Evolutionary conservation across 805 yeast genomes (phyloP).

Genomic region (Wickerhamiella shivajii): DNA sequence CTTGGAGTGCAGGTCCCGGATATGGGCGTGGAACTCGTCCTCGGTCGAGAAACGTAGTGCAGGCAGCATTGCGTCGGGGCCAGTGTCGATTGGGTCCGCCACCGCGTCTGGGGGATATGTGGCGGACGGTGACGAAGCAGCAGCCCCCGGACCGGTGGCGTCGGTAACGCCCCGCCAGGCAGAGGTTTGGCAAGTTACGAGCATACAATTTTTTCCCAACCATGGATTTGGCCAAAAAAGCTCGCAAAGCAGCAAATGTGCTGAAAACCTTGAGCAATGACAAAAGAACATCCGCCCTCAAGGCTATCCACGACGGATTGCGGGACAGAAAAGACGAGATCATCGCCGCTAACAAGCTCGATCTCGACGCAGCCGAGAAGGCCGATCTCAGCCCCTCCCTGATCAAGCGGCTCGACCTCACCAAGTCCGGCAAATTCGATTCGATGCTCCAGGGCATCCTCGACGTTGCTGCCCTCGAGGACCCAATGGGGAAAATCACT

Average conservation of each 20-base stretch:
- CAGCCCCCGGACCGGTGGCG: too few relatives aligned
- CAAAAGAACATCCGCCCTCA: slow-evolving; percentile 58
- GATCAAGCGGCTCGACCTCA: slow-evolving; percentile 70
- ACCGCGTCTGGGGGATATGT: too few relatives aligned
- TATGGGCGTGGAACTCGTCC: too few relatives aligned
- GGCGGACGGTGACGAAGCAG: too few relatives aligned
- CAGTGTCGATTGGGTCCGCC: too few relatives aligned
- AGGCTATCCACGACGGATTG: slow-evolving; percentile 58
- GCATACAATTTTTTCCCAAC: too few relatives aligned
- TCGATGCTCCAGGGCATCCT: slow-evolving; percentile 87
- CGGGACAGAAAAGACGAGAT: slow-evolving; percentile 44
- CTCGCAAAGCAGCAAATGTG: slow-evolving; percentile 70
- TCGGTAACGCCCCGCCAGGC: too few relatives aligned
- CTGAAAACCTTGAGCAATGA: slow-evolving; percentile 65
- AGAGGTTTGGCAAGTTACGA: too few relatives aligned
- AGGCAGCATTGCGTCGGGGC: too few relatives aligned
- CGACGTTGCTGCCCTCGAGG: slow-evolving; percentile 79
- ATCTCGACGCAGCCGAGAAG: slow-evolving; percentile 54
- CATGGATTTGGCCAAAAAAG: slow-evolving; percentile 53
- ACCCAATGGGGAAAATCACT: slow-evolving; percentile 84
- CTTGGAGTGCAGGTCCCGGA: too few relatives aligned
- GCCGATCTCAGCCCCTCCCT: slow-evolving; percentile 53
- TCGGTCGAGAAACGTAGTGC: too few relatives aligned
- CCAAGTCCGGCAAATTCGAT: slow-evolving; percentile 73
- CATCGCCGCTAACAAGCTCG: slow-evolving; percentile 57